Conservation (phyloP, 257 asterid species). For the Solanum microdontum region DNA sequence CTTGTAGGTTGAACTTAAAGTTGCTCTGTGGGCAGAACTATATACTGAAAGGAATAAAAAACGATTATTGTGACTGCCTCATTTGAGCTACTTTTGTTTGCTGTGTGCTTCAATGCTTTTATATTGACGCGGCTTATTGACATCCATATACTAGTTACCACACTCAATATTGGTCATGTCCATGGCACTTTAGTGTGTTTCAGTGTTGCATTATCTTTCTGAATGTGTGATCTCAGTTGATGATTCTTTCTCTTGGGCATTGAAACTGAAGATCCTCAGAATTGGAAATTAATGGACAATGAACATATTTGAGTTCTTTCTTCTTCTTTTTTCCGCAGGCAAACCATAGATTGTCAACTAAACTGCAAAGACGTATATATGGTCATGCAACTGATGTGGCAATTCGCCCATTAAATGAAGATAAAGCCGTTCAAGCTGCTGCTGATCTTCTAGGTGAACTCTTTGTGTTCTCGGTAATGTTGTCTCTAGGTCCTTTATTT, state of each 20-base stretch:
- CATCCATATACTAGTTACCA: neutral
- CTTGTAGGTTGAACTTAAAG: neutral
- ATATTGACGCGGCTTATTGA: neutral
- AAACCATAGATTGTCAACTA: slow-evolving; percentile 69
- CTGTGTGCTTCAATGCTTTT: neutral
- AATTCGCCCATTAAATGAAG: slow-evolving; percentile 84
- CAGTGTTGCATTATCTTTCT: neutral
- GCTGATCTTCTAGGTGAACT: slow-evolving; percentile 84
- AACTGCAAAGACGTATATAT: slow-evolving; percentile 65
- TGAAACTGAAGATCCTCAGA: neutral
- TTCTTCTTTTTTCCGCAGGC: slow-evolving; percentile 29
- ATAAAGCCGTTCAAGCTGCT: slow-evolving; percentile 83
- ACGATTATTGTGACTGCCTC: neutral
- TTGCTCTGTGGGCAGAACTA: neutral
- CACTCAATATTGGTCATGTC: neutral
- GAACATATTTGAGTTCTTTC: neutral
- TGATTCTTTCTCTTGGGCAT: neutral
- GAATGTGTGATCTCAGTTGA: neutral
- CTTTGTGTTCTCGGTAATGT: slow-evolving; percentile 56
- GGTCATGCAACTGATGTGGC: slow-evolving; percentile 70
- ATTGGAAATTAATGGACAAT: neutral
- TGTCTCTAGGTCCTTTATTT: neutral
- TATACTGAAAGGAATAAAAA: neutral
- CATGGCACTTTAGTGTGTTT: neutral
- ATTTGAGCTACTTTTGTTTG: neutral